Evolutionary conservation across 2,329 filamentous ascomycete species (phyloP).

Genomic region (Ciborinia camelliae): DNA sequence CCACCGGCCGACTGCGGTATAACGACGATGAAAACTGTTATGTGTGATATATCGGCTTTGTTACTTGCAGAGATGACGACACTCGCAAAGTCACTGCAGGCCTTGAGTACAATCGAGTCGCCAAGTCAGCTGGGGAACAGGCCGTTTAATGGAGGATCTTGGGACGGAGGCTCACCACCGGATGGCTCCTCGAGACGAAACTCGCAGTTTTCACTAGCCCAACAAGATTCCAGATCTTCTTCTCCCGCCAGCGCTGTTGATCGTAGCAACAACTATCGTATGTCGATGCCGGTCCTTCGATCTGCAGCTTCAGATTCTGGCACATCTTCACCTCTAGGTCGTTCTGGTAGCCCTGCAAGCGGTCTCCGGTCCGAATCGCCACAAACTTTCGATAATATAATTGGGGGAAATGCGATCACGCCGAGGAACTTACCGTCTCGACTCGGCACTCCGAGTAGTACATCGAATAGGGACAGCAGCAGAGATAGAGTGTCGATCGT

Average conservation of each 20-base stretch:
- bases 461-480: conserved; percentile 28
- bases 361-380: conserved; percentile 23
- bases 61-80: conserved; percentile 73
- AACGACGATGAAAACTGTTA: conserved; percentile 76
- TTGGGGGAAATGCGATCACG: conserved; percentile 22
- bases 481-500: conserved; percentile 58
- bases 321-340: conserved; percentile 32
- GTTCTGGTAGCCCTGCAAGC: conserved; percentile 40
- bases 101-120: conserved; percentile 71
- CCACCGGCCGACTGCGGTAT: conserved; percentile 63
- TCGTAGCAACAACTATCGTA: conserved; percentile 61
- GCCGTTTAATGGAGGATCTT: conserved; percentile 44
- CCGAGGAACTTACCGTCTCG: conserved; percentile 27
- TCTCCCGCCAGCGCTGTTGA: conserved; percentile 55
- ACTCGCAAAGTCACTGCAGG: conserved; percentile 69
- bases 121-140: conserved; percentile 53
- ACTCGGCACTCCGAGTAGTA: conserved; percentile 24
- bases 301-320: conserved; percentile 36
- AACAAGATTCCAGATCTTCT: conserved; percentile 47
- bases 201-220: conserved; percentile 51
- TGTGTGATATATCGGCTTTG: conserved; percentile 74
- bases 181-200: conserved; percentile 48
- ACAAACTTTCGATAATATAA: conserved; percentile 33
- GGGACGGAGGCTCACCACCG: conserved; percentile 44
- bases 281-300: conserved; percentile 71